Percentiles rank a stretch among this genome's conserved stretches.
Conservation (phyloP, 306 rosid genomes). For the Corylus avellana region DNA sequence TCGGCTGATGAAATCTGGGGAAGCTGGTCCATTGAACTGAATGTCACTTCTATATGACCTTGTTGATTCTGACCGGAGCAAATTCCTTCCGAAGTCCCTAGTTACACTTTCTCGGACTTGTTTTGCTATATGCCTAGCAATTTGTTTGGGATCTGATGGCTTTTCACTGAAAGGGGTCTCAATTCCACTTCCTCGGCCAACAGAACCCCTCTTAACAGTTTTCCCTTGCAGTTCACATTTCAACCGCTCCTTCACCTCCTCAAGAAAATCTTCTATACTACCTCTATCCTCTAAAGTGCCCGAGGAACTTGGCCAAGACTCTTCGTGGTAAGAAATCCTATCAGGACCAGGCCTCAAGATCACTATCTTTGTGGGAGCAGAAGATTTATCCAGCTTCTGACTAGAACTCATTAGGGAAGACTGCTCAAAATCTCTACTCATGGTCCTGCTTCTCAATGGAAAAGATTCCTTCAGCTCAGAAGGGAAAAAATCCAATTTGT, state of each 20-base stretch:
- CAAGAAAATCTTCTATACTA: conserved; percentile 86
- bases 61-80: conserved; percentile 68
- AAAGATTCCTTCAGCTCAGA: conserved; percentile 39
- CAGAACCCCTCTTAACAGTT: conserved; percentile 50
- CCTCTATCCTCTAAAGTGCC: conserved; percentile 57
- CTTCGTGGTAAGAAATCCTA: conserved; percentile 56
- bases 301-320: conserved; percentile 59
- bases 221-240: conserved; percentile 80
- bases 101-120: conserved; percentile 73
- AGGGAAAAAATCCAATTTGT: conserved; percentile 39
- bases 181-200: conserved; percentile 78
- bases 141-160: conserved; percentile 71
- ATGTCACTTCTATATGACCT: conserved; percentile 65
- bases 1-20: conserved; percentile 65
- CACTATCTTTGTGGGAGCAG: conserved; percentile 75
- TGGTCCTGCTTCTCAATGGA: conserved; percentile 68
- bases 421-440: conserved; percentile 78
- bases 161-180: conserved; percentile 76
- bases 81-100: conserved; percentile 58
- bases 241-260: conserved; percentile 88
- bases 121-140: conserved; percentile 72
- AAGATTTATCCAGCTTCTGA: conserved; percentile 38
- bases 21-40: conserved; percentile 54
- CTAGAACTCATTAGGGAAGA: conserved; percentile 46
- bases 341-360: conserved; percentile 92